Base-by-base conservation (phyloP, 352 stramenopile genomes). In the Peronospora tabacina region DNA sequence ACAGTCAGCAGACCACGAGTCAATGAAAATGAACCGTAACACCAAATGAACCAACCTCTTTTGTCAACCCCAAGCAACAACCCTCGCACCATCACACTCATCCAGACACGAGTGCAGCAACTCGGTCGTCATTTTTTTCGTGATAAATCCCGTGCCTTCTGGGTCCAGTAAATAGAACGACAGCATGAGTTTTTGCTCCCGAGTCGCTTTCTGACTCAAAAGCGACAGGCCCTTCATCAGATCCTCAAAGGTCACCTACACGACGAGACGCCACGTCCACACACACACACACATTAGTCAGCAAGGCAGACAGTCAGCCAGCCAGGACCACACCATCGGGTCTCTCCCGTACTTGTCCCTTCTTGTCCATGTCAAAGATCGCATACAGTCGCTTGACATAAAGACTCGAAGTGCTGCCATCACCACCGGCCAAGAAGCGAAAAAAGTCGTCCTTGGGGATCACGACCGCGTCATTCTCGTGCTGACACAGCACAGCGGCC, bases 361-460 rank as follows among this genome's bases (percentile, higher is more conserved):
- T 87, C 55, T 70, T 75, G 29, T 69, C 61, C 64, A 87, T 85
- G 51, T 90, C 78, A 49, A 93, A 93, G 63, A 93, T 87, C 44
- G 75, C 75, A 62, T 91, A 93, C 38, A 93, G 75, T 42, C 82
- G 82, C 49, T 84, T 91, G 17, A 82, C 73, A 51, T 91, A 93
- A 43, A 93, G 65, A 46, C 80, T 90, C 16, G 80, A 78, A 5
- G 74, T 74, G 52, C 62, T 72, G 17, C 68, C 65, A 46, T 82
- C 81, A 34, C 70, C 75, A 12, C 74, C 72, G 40, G 75, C 82
- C 37, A 93, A 62, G 54, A 93, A 90, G 36, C 78, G 76, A 60
- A 88, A 88, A 52, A 93, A 93, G 52, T 93, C 82, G 40, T 91
- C 82, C 57, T 85, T 86, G 16, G 75, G 76, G 51, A 93, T 93